These are phyloP conservation scores for Corrigiola litoralis DNA, from an alignment of 179 eudicot species.

Conservation along the genomic window DNA sequence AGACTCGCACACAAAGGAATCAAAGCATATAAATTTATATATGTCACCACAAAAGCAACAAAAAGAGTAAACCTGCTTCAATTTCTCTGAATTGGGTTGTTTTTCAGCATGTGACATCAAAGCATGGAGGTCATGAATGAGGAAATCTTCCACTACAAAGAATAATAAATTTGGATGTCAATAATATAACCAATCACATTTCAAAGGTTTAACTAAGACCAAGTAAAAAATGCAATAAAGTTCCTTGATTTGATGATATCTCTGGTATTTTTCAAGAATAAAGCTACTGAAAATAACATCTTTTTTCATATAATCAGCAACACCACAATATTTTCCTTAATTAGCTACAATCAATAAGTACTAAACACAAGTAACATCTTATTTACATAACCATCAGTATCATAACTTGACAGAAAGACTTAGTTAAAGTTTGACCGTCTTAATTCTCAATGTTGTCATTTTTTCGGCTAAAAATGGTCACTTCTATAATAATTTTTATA, in stretches of 20 bases:
- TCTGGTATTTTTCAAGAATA: no score
- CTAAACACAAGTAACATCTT: no score
- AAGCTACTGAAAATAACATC: neutral
- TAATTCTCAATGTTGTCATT: no score
- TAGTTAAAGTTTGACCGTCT: no score
- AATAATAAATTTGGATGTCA: neutral
- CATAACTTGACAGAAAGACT: no score
- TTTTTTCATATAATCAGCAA: no score
- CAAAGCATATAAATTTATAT: neutral
- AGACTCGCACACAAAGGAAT: neutral
- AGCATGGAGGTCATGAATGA: slow-evolving; percentile 53
- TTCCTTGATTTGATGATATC: neutral
- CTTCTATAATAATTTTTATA: no score
- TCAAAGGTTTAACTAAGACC: neutral
- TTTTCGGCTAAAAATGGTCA: no score
- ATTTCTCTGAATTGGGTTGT: slow-evolving; percentile 34
- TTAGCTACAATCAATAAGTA: no score
- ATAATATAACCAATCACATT: neutral
- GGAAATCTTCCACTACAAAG: slow-evolving; percentile 80
- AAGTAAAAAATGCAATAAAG: neutral
- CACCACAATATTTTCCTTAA: no score
- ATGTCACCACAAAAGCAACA: neutral
- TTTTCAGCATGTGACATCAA: slow-evolving; percentile 46
- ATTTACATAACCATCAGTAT: no score
- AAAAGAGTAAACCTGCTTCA: slow-evolving; percentile 51